phyloP scores from a whole-genome alignment of 2,329 filamentous ascomycete species.

The Tolypocladium sp. region DNA sequence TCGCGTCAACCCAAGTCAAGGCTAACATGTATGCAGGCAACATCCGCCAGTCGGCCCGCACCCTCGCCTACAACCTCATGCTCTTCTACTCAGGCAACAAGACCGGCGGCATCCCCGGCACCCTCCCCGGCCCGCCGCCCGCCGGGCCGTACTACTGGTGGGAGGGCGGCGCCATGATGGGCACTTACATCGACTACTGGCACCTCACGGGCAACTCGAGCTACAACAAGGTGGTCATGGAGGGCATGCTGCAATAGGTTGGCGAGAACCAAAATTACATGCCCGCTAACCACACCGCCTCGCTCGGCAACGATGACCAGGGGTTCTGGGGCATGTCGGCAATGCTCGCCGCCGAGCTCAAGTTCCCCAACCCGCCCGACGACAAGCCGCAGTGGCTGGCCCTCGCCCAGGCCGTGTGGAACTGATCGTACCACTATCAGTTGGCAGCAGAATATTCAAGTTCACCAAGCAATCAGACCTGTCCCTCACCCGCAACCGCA shows the following conservation, averaged over 20 bases:
- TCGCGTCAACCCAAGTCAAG: background rate
- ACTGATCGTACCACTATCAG: too few relatives aligned
- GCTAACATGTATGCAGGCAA: constrained; percentile 23
- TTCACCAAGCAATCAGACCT: too few relatives aligned
- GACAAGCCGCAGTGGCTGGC: too few relatives aligned
- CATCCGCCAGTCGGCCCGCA: constrained; percentile 34
- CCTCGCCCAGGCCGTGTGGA: constrained; percentile 61
- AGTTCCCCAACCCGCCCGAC: constrained; percentile 48
- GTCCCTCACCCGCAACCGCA: too few relatives aligned
- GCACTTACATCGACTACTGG: constrained; percentile 62
- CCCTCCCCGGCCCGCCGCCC: too few relatives aligned
- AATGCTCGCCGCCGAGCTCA: constrained; percentile 57
- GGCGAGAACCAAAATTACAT: constrained; percentile 50
- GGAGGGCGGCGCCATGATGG: constrained; percentile 62
- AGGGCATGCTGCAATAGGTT: constrained; percentile 49
- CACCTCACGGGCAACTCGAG: constrained; percentile 54
- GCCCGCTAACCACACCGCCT: constrained; percentile 49
- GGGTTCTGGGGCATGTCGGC: constrained; percentile 61
- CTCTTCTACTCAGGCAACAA: constrained; percentile 41
- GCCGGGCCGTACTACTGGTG: constrained; percentile 66
- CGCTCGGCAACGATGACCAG: constrained; percentile 62
- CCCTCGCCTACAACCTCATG: constrained; percentile 41
- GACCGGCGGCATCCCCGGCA: constrained; percentile 43
- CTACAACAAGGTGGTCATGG: constrained; percentile 50
- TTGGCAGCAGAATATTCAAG: too few relatives aligned